Conservation (phyloP, 768 basidiomycete genomes). For the Hirschioporus abietinus region DNA sequence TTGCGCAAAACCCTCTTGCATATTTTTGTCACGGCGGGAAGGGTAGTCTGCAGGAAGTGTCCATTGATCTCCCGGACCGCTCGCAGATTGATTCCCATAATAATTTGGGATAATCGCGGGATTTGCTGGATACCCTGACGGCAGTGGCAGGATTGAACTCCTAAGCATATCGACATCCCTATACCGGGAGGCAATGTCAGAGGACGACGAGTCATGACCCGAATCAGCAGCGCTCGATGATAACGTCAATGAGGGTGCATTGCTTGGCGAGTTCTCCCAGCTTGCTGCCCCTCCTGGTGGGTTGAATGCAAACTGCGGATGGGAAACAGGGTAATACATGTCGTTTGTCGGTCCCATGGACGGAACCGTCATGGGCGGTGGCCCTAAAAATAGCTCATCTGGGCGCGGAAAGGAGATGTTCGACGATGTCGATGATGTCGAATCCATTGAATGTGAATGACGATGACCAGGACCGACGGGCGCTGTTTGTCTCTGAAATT, state of each 20-base stretch:
- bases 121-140: not conserved
- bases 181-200: slow-evolving; percentile 44
- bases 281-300: not conserved
- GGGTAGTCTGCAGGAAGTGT: not conserved
- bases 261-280: not conserved
- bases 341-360: slow-evolving; percentile 21
- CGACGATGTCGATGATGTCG: slow-evolving; percentile 14
- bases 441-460: slow-evolving; percentile 3
- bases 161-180: slow-evolving; percentile 41
- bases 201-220: slow-evolving; percentile 11
- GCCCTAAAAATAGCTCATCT: slow-evolving; percentile 39
- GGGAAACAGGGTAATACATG: slow-evolving; percentile 2
- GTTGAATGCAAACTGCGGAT: slow-evolving; percentile 9
- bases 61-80: not conserved
- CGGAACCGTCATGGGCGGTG: slow-evolving; percentile 29
- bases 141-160: slow-evolving; percentile 20
- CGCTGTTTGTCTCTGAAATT: slow-evolving; percentile 78
- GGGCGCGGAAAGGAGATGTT: slow-evolving; percentile 27
- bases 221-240: not conserved
- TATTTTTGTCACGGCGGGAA: not conserved
- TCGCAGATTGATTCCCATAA: not conserved
- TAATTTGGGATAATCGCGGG: not conserved
- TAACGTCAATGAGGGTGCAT: not conserved
- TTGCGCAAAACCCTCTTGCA: slow-evolving; percentile 2
- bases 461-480: slow-evolving; percentile 71